Percentiles rank a stretch among this genome's conserved stretches.
Evolutionary conservation across 2,329 filamentous ascomycete genomes (phyloP).

Genomic region (Coleophoma crateriformis): DNA sequence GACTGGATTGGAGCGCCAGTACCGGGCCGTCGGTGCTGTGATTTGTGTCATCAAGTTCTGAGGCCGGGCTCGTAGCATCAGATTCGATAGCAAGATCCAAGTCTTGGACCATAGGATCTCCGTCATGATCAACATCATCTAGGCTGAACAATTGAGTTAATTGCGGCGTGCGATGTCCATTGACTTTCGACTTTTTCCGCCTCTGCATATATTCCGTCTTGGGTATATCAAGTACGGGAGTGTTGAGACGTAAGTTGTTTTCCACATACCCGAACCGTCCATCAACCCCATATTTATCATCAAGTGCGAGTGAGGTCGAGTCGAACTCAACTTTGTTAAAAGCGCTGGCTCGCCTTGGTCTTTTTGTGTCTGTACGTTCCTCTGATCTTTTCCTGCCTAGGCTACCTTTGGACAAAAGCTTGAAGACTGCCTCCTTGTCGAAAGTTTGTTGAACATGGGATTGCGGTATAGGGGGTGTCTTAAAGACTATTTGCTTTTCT

Average conservation of each 20-base stretch:
- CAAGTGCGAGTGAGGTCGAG: constrained; percentile 18
- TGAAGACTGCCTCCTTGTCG: constrained; percentile 23
- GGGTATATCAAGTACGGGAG: constrained; percentile 12
- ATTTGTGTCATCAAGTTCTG: constrained; percentile 51
- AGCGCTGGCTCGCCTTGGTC: constrained; percentile 15
- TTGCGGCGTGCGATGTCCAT: constrained; percentile 17
- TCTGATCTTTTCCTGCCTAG: neutral
- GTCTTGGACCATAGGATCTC: constrained; percentile 5
- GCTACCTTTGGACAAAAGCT: constrained; percentile 12
- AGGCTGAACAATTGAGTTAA: constrained; percentile 39
- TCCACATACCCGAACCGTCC: constrained; percentile 21
- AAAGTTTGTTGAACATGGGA: constrained; percentile 12
- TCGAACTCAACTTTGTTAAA: constrained; percentile 25
- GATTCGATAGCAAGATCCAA: constrained; percentile 18
- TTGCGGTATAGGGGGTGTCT: neutral
- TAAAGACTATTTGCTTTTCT: neutral
- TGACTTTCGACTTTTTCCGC: constrained; percentile 12
- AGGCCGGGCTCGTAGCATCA: constrained; percentile 39
- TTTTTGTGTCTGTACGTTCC: neutral
- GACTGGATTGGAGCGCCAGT: constrained; percentile 40
- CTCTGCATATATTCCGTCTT: constrained; percentile 20
- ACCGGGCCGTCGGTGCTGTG: constrained; percentile 42
- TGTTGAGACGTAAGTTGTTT: constrained; percentile 2
- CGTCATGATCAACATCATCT: constrained; percentile 6
- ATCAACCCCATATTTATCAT: constrained; percentile 23